Evolutionary conservation across 202 grass and related monocot species (phyloP), one percentile per base, ranked within the genome.

Genomic region (Schoenoplectus tabernaemontani): DNA sequence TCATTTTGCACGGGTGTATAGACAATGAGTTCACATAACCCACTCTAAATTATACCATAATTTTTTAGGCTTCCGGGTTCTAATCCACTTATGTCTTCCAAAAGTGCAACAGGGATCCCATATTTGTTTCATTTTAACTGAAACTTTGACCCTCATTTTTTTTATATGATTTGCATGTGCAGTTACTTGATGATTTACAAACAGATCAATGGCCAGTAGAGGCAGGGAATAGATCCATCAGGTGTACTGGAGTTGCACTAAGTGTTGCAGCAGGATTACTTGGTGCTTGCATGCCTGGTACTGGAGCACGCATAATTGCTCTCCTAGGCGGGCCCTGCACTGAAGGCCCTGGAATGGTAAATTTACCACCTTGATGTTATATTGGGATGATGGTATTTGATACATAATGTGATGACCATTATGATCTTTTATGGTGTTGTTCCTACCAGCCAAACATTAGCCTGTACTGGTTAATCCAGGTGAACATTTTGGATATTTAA

Each of bases 341-440:
- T 0, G 90, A 96, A 71, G 96, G 96, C 53, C 96, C 96, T 82
- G 96, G 96, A 89, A 81, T 99, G 92, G 90, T 99, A 99, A 87
- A 88, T 13, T 66, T 79, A 28, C 13, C 64, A 83, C 48, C 79
- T 88, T 57, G 78, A 38, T 10, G 43, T 38, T 71, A 32, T 76
- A 57, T 57, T n/a, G 50, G 15, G 32, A 38, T 76, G 26, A 76
- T 76, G 17, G 32, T 20, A 76, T 36, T 76, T 16, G 16, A 74
- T 74, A 33, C n/a, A 53, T 33, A 9, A 46, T 48, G 6, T 76
- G 48, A 73, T 73, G 11, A 56, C 47, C 71, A 57, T 37, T 76
- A 54, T 56, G 28, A 7, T 74, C 68, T 53, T 34, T 74, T 34
- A 28, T 56, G 50, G 26, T 56, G 53, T 16, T 56, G 48, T 47